Percentiles rank a stretch among this genome's conserved stretches.
Evolutionary conservation across 805 yeast species (phyloP).

Genomic region (Candida piceae): DNA sequence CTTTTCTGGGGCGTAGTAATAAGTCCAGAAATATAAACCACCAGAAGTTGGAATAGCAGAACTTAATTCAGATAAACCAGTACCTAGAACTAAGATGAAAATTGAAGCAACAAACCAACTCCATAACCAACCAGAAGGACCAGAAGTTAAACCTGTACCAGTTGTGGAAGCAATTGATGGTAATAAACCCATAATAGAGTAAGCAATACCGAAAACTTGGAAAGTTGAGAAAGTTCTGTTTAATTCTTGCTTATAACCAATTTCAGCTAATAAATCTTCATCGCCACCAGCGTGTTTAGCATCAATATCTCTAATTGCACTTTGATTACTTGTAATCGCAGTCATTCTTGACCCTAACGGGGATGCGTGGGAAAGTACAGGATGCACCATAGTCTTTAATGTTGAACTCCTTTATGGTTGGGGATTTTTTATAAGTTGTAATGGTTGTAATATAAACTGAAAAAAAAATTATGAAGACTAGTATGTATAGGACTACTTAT

Average conservation of each 20-base stretch:
- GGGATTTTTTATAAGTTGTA: too few species aligned
- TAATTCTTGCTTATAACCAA: constrained; percentile 69
- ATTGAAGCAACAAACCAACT: constrained; percentile 62
- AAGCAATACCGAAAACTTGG: constrained; percentile 68
- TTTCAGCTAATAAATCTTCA: constrained; percentile 40
- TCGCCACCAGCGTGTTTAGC: constrained; percentile 8
- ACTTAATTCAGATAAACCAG: constrained; percentile 61
- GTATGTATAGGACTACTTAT: too few species aligned
- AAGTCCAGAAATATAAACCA: constrained; percentile 68
- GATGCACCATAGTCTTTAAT: not conserved
- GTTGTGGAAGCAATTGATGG: constrained; percentile 59
- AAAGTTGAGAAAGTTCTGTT: constrained; percentile 54
- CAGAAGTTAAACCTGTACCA: constrained; percentile 45
- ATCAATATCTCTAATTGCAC: not conserved
- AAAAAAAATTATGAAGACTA: too few species aligned
- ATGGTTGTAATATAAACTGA: too few species aligned
- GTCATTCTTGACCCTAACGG: not conserved
- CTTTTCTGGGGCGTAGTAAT: constrained; percentile 55
- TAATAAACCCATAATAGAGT: constrained; percentile 65
- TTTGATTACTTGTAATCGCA: not conserved
- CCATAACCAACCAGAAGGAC: constrained; percentile 66
- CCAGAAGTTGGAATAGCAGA: constrained; percentile 73
- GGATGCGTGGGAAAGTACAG: not conserved
- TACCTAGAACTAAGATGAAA: constrained; percentile 54
- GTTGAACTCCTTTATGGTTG: too few species aligned